Conservation (phyloP, 31 red algal species). For the Pterothamnion heteromorphum region DNA sequence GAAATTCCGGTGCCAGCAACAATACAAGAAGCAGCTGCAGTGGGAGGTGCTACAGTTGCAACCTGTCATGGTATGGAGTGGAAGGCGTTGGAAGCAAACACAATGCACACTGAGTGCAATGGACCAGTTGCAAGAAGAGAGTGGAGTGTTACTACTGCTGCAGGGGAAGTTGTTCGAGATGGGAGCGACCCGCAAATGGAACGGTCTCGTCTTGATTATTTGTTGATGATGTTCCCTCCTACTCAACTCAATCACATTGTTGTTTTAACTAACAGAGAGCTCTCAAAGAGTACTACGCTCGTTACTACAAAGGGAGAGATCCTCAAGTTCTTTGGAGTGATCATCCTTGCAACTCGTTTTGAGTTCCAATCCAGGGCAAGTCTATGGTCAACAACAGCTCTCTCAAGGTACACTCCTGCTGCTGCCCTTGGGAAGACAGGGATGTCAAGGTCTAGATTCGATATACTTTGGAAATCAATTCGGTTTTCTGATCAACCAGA, state of each 20-base stretch:
- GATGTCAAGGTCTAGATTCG: slow-evolving; percentile 35
- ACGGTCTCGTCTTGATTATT: background rate
- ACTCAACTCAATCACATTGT: background rate
- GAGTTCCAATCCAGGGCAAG: background rate
- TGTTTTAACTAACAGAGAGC: background rate
- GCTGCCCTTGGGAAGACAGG: slow-evolving; percentile 22
- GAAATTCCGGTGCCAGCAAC: background rate
- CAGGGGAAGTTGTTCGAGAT: background rate
- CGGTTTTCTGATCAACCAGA: background rate
- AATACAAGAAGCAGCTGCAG: background rate
- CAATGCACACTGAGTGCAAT: background rate
- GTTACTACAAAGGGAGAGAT: slow-evolving; percentile 31
- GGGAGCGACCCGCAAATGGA: background rate
- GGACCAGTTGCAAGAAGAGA: background rate
- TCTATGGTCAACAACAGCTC: background rate
- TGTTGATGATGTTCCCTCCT: background rate
- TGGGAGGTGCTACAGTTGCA: background rate
- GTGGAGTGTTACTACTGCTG: background rate
- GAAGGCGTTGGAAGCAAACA: background rate
- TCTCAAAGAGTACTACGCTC: background rate
- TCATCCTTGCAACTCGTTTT: slow-evolving; percentile 26
- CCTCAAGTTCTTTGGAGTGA: slow-evolving; percentile 5
- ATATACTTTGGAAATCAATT: background rate
- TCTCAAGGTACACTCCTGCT: background rate
- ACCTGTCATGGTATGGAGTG: background rate